Percentiles rank a stretch among this genome's conserved stretches.
These are phyloP conservation scores for Rhodosporidiobolus odoratus DNA, from an alignment of 768 basidiomycete genomes.

Conservation along the genomic window DNA sequence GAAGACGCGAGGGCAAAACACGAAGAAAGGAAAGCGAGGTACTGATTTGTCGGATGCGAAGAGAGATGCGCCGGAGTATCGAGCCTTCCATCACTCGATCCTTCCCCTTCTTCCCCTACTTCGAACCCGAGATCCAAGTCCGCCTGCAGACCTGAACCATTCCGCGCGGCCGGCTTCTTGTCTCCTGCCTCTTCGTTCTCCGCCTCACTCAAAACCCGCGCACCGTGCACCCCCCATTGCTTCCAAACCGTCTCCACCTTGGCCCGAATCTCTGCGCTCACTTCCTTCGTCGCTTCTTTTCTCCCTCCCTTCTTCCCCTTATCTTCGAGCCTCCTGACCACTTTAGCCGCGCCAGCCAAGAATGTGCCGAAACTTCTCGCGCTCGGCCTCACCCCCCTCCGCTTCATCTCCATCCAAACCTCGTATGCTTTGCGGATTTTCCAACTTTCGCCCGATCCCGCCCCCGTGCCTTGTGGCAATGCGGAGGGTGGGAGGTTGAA, in stretches of 20 bases:
- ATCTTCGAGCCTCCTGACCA: constrained; percentile 6
- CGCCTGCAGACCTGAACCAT: background rate
- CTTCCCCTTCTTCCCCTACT: background rate
- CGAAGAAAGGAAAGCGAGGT: constrained; percentile 27
- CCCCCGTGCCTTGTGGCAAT: background rate
- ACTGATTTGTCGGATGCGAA: constrained; percentile 22
- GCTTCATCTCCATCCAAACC: constrained; percentile 38
- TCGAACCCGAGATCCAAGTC: background rate
- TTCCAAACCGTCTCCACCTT: constrained; percentile 30
- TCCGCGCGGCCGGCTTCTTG: background rate
- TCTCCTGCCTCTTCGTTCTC: background rate
- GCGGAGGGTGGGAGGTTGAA: constrained; percentile 9
- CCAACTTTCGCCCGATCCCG: background rate
- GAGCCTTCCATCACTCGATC: background rate
- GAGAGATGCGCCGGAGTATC: constrained; percentile 17
- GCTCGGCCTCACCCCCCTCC: constrained; percentile 20
- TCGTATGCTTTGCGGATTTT: constrained; percentile 18
- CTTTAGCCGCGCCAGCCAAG: constrained; percentile 21
- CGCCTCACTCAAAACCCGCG: background rate
- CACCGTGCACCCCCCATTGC: constrained; percentile 29
- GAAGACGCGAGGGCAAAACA: background rate
- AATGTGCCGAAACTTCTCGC: constrained; percentile 29
- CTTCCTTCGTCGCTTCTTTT: no score
- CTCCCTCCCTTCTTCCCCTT: background rate
- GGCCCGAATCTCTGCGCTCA: background rate